Base-by-base conservation (phyloP, 2,329 filamentous ascomycete genomes). In the Lachnellula subtilissima region DNA sequence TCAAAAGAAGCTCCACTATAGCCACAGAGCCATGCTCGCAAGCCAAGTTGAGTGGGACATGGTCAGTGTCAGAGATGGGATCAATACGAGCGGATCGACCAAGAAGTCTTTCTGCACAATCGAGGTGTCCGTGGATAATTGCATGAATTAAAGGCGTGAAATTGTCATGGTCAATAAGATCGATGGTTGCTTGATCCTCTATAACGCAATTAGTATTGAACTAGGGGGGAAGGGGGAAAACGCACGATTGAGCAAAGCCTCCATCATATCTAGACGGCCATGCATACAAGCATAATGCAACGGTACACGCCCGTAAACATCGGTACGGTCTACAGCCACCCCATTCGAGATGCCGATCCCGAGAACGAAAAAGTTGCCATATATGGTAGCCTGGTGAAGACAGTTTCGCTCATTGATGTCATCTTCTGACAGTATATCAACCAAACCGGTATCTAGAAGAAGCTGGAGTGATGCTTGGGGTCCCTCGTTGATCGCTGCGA, bases 391-490 rank as follows among this genome's bases (percentile, higher is more conserved):
- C 73, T 97, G 94, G 66, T 99, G 94, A 48, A 99, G 78, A 68
- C 92, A 96, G 67, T 97, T 99, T 42, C 94, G 83, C 74, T 97
- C 93, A 67, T 97, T 99, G 71, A 99, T 97, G 67, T 97, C 92
- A 70, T 99, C 94, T 66, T 96, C 91, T 0, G 91, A 94, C 67
- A 91, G 86, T n/a, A 97, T 81, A 70, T 97, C 88, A 36, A 99
- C 89, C 23, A 94, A 75, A 0, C 84, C 84, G 2, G 92, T 96
- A 49, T 89, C 85, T 25, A 97, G 77, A 25, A 99, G 80, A 5
- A 90, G 76, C 56, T 84, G 82, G 19, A 97, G 77, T 8, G 92
- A 86, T 28, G 88, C 83, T 61, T 87, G 81, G 0, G 91, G 87
- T 3, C 88, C 93, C 65, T 96, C 91, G 62, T 90, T 88, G 63